Evolutionary conservation across 1,284 basidiomycete species (phyloP).

Genomic region (Trichosporon asahii): DNA sequence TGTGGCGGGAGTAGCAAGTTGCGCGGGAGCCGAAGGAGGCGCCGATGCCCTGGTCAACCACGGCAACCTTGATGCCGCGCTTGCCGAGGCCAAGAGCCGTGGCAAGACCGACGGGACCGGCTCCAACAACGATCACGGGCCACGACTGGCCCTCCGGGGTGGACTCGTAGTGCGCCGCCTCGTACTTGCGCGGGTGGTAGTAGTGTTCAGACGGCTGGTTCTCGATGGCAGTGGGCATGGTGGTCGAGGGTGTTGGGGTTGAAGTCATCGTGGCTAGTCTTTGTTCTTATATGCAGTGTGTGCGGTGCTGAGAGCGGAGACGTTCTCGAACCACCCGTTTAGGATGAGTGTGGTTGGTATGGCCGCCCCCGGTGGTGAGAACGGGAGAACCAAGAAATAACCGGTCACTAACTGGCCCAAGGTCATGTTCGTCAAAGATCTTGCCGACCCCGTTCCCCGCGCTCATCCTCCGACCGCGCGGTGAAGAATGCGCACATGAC

Average conservation of each 20-base stretch:
- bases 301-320: background rate
- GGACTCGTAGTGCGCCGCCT: constrained; percentile 18
- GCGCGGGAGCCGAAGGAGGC: constrained; percentile 26
- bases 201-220: constrained; percentile 16
- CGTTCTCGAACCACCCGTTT: background rate
- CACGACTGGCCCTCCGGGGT: constrained; percentile 15
- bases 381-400: background rate
- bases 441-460: background rate
- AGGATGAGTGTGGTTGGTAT: background rate
- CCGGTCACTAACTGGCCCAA: background rate
- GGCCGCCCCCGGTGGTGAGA: background rate
- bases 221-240: constrained; percentile 9
- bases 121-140: constrained; percentile 22
- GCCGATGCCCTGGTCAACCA: constrained; percentile 19
- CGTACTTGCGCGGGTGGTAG: constrained; percentile 19
- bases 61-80: constrained; percentile 21
- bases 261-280: background rate
- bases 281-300: background rate
- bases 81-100: constrained; percentile 20
- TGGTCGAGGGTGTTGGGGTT: background rate
- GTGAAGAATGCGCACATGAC: background rate
- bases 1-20: constrained; percentile 27
- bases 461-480: no score
- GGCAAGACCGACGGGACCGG: constrained; percentile 23
- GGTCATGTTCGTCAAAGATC: background rate